phyloP scores from a whole-genome alignment of 1,284 basidiomycete species.

The Naganishia sp. region DNA sequence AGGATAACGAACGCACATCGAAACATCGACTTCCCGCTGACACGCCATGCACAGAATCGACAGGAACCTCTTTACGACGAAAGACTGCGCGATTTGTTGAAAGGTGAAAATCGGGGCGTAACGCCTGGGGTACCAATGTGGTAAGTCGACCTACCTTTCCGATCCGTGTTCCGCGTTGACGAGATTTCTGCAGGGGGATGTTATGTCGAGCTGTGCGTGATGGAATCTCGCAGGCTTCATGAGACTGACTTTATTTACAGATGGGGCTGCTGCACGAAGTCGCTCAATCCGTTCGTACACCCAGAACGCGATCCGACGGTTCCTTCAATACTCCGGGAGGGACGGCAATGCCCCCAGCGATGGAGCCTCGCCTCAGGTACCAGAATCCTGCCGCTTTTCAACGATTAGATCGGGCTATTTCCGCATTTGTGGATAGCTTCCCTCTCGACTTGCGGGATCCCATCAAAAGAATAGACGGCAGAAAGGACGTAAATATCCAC shows the following conservation, averaged over 20 bases:
- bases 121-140: slow-evolving; percentile 9
- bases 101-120: slow-evolving; percentile 17
- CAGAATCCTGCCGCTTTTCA: slow-evolving; percentile 21
- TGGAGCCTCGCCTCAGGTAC: slow-evolving; percentile 18
- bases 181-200: slow-evolving; percentile 9
- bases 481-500: slow-evolving; percentile 10
- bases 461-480: slow-evolving; percentile 7
- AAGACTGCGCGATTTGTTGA: slow-evolving; percentile 24
- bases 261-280: slow-evolving; percentile 20
- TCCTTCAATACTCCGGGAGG: slow-evolving; percentile 15
- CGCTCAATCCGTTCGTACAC: slow-evolving; percentile 14
- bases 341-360: neutral
- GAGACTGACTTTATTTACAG: neutral
- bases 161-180: neutral
- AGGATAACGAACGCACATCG: neutral
- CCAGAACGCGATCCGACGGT: slow-evolving; percentile 3
- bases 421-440: slow-evolving; percentile 27
- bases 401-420: slow-evolving; percentile 20
- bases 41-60: neutral
- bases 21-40: neutral
- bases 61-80: slow-evolving; percentile 12
- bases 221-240: no score
- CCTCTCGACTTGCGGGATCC: slow-evolving; percentile 29
- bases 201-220: slow-evolving; percentile 14
- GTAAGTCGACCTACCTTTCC: neutral